These are phyloP conservation scores for Juglanconis sp. DNA, from an alignment of 2,329 filamentous ascomycete genomes.

Conservation along the genomic window DNA sequence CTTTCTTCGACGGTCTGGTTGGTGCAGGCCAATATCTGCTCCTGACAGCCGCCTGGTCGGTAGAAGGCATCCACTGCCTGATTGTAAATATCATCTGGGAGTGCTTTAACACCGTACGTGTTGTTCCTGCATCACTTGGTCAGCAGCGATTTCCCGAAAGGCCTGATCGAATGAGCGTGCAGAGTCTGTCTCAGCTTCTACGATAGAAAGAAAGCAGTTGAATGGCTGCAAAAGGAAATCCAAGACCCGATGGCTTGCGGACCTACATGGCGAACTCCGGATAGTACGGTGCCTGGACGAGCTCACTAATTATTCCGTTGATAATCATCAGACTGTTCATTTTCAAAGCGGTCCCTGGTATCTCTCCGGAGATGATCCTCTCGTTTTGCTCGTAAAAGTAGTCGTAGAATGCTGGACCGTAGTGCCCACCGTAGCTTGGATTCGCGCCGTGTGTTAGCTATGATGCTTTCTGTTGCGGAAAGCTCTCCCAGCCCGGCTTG, in stretches of 20 bases:
- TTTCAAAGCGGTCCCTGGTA: neutral
- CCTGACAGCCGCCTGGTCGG: conserved; percentile 42
- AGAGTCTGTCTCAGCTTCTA: no score
- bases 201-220: no score
- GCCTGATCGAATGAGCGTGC: no score
- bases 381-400: conserved; percentile 8
- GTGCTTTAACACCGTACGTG: conserved; percentile 34
- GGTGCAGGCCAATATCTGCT: conserved; percentile 35
- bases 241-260: conserved; percentile 44
- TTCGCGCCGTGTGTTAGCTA: neutral
- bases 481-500: neutral
- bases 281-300: conserved; percentile 9
- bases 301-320: conserved; percentile 18
- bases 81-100: conserved; percentile 18
- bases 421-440: conserved; percentile 13
- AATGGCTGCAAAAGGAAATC: conserved; percentile 33
- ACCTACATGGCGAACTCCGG: conserved; percentile 26
- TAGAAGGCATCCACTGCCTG: conserved; percentile 17
- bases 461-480: neutral
- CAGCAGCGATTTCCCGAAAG: neutral
- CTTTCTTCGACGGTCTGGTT: neutral
- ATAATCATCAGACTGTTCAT: conserved; percentile 13
- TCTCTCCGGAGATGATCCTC: neutral
- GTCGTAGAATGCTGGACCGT: conserved; percentile 9
- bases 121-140: conserved; percentile 45